A percentile compares a stretch with the other conserved stretches of the same genome.
Conservation (phyloP, 108 stramenopile genomes). For the Discostella pseudostelligera region DNA sequence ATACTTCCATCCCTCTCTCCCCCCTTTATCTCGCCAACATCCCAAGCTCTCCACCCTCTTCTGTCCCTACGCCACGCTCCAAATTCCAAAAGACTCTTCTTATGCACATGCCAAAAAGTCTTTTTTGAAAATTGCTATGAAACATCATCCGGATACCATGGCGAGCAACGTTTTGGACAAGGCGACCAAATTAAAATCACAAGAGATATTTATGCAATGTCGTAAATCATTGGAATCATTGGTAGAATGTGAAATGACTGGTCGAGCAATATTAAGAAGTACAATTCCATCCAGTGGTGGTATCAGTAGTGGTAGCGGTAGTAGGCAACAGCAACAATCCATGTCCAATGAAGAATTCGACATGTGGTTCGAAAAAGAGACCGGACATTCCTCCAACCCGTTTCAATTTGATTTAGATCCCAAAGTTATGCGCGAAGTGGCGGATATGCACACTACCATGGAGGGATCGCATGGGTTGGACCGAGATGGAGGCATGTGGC, state of each 20-base stretch:
- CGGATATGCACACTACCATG: conserved; percentile 59
- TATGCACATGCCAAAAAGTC: conserved; percentile 73
- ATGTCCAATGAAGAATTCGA: conserved; percentile 63
- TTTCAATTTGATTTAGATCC: conserved; percentile 78
- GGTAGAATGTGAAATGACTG: conserved; percentile 60
- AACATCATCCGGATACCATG: conserved; percentile 78
- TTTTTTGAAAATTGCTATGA: conserved; percentile 85
- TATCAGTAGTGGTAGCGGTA: not conserved
- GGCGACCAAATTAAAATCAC: conserved; percentile 35
- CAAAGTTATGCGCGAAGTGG: conserved; percentile 82
- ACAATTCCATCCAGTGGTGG: conserved; percentile 22
- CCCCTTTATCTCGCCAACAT: not conserved
- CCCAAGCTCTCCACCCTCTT: not conserved
- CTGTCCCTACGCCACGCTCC: conserved; percentile 59
- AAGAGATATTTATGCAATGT: conserved; percentile 66
- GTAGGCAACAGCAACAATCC: conserved; percentile 23
- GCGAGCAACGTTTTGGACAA: conserved; percentile 15
- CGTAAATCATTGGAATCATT: conserved; percentile 71
- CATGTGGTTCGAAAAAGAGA: conserved; percentile 77
- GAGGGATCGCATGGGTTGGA: conserved; percentile 63
- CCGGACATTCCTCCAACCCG: conserved; percentile 62
- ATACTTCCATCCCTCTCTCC: not conserved
- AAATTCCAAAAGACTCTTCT: conserved; percentile 45
- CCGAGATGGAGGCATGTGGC: conserved; percentile 90
- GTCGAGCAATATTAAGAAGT: conserved; percentile 46